Evolutionary conservation across 2,329 filamentous ascomycete species (phyloP), one percentile per base, ranked within the genome.

Genomic region (Neonectria hederae): DNA sequence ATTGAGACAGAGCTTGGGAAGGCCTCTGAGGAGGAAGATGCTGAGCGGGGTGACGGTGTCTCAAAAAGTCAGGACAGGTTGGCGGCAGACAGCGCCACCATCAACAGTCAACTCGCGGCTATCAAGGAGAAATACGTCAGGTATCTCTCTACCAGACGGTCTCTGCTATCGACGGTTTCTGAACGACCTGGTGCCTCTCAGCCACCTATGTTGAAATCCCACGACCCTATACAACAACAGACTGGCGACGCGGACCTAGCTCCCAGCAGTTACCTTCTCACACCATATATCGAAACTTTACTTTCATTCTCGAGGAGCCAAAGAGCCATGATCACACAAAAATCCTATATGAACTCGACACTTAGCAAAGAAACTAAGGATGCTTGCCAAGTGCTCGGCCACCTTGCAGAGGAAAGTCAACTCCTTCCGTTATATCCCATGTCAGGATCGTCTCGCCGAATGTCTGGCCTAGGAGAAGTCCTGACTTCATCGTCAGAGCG

Each of bases 1-100:
- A 89, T 91, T 61, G 89, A 91, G 74, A 79, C 78, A 5, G 89
- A 90, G 73, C 77, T 91, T 22, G 79, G 82, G 55, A 86, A 85
- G 59, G 86, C 87, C 2, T 81, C 82, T 5, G 71, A 74, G 0
- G 80, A 78, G 3, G 77, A 69, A 22, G 74, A 76, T 1, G 77
- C 75, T 0, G 73, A 68, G 1, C 74, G 74, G 6, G 72, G 73
- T 0, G 52, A 71, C 5, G 73, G 74, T 6, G 67, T 68, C 22
- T 57, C 69, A 4, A 72, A 74, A 13, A 66, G 69, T 55, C 59
- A 72, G 32, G 69, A 69, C 17, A 59, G 65, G 42, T 56, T 66
- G 24, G 60, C 63, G 28, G 48, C 68, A 8, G 69, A 76, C 30
- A 75, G 74, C 38, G 66, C 72, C 6, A 62, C 65, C 8, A 78